Evolutionary conservation across 331 rosid species (phyloP), one percentile per base, ranked within the genome.

Genomic region (Erythrophleum ivorense): DNA sequence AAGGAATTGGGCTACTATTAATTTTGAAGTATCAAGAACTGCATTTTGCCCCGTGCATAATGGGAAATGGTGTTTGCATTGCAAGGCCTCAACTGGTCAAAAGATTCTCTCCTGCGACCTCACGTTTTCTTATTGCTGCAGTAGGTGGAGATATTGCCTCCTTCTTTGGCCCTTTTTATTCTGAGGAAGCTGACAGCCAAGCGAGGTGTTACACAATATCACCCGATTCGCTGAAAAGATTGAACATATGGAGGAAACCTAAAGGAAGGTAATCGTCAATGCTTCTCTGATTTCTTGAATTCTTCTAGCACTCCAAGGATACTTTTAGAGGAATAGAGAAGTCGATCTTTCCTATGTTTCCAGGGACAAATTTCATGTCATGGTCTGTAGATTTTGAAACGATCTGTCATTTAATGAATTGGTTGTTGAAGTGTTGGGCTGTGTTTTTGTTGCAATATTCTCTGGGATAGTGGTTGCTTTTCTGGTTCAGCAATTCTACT

Each of bases 141-240:
- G 98, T 76, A 87, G 88, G 93, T 89, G 82, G 96, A 95, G 85
- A 92, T 95, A 77, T 73, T 93, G 81, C 98, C 99, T 46, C 93
- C 94, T 49, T 80, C 92, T 63, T 68, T 94, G 85, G 48, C 24
- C 14, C 9, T 0, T 24, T 58, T 58, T 59, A 9, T 9, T 59
- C 34, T 24, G 24, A 59, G 0, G 48, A 43, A 43, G 36, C 13
- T 11, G 19, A 21, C 29, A 24, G 29, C 6, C 58, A 4, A 57
- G 40, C 18, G 29, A 60, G 67, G 40, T 60, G 29, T 60, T 29
- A 15, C 2, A 59, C 66, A 21, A 16, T 59, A 24, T 59, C 33
- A 38, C 41, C 41, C 41, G 3, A 38, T 3, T 5, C 5, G 3
- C 41, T 38, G 4, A 38, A 38, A 5, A 5, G 41, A 24, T 71